Evolutionary conservation across 1,284 basidiomycete genomes (phyloP), one percentile per base, ranked within the genome.

Genomic region (Cutaneotrichosporon mucoides): DNA sequence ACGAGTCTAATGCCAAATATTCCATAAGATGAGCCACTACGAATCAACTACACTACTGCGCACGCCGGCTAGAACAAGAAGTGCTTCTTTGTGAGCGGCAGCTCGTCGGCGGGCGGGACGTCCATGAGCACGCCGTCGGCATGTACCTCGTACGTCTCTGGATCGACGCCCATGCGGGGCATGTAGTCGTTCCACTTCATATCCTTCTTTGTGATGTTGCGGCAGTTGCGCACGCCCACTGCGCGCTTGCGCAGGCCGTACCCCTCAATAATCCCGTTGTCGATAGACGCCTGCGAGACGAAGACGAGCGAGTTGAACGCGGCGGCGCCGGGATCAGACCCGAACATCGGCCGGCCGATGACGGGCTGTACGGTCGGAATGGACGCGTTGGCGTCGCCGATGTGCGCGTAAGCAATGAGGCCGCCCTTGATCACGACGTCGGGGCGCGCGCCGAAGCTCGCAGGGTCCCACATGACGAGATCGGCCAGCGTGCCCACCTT

Each of bases 351-450:
- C 51, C 88, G 84, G 2, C 87, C 86, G 64, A 87, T 86, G 69
- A 88, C 84, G 0, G 93, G 94, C 75, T 97, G 92, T 0, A 97
- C 90, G 0, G 90, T 90, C 6, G 94, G 93, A 66, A 98, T 97
- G 4, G 90, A 92, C 0, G 83, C 92, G 75, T 95, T 95, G 0
- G 92, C 89, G 63, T 96, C 92, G 34, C 93, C 93, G 86, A 95
- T 88, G 85, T 90, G 86, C 1, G 90, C 87, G 86, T 88, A 93
- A 4, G 84, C 90, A 64, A 98, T 95, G 34, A 95, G 87, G 36
- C 95, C 95, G 13, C 91, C 92, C 77, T 99, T 97, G 68, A 98
- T 81, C 11, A 98, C 87, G 84, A 91, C 88, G 71, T 95, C 89
- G 0, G 95, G 94, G 69, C 90, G 89, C 1, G 87, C 82, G 1